These are phyloP conservation scores for Entomortierella chlamydospora DNA, from an alignment of 192 early-diverging fungal genomes.

Conservation along the genomic window DNA sequence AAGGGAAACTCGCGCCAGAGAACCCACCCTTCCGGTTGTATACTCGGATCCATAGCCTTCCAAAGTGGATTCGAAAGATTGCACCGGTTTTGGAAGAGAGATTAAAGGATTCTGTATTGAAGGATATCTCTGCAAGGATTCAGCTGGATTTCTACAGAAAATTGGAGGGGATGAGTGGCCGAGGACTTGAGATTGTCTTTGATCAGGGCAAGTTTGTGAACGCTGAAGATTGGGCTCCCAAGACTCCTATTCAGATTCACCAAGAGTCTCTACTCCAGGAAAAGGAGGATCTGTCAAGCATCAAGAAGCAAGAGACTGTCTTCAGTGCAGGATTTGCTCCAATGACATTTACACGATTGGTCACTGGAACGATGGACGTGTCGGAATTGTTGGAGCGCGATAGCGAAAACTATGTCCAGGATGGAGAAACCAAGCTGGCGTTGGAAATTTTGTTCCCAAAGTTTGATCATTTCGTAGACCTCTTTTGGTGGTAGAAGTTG, in stretches of 20 bases:
- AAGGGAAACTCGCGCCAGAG: background rate
- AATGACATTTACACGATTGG: constrained; percentile 20
- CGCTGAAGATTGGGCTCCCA: constrained; percentile 10
- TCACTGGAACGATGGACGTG: background rate
- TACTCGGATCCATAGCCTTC: constrained; percentile 12
- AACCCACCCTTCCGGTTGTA: constrained; percentile 2
- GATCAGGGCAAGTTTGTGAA: constrained; percentile 1
- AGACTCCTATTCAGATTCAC: background rate
- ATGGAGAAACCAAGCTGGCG: constrained; percentile 5
- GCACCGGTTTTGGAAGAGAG: constrained; percentile 24
- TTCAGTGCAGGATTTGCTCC: constrained; percentile 11
- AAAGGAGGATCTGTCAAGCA: background rate
- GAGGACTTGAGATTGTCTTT: constrained; percentile 17
- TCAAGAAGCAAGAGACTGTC: background rate
- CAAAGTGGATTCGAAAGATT: constrained; percentile 27
- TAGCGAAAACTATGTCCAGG: constrained; percentile 6
- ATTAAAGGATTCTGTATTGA: constrained; percentile 6
- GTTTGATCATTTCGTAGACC: constrained; percentile 4
- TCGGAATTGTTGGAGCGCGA: constrained; percentile 18
- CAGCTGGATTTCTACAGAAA: constrained; percentile 14
- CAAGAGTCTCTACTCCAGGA: background rate
- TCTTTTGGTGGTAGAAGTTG: constrained; percentile 26
- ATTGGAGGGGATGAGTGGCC: constrained; percentile 10
- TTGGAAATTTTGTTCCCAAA: constrained; percentile 20
- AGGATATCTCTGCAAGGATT: background rate